phyloP scores from a whole-genome alignment of 805 yeast genomes.

The Candida silvicultrix region DNA sequence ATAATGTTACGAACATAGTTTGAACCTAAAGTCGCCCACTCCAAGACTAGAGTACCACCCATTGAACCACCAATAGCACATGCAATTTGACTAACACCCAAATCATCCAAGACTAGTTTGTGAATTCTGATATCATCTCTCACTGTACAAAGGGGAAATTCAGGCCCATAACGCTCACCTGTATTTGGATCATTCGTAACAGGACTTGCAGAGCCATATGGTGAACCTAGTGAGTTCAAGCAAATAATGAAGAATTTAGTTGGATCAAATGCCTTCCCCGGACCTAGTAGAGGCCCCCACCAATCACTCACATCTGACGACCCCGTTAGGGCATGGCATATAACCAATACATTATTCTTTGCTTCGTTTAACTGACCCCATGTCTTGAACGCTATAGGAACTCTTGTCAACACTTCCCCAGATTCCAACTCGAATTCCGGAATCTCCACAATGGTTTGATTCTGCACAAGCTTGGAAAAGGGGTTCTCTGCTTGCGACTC shows the following conservation, averaged over 20 bases:
- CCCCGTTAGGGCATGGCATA: slow-evolving; percentile 94
- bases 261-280: slow-evolving; percentile 86
- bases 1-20: slow-evolving; percentile 66
- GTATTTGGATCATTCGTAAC: slow-evolving; percentile 74
- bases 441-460: slow-evolving; percentile 72
- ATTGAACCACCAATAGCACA: slow-evolving; percentile 93
- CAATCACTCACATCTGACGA: slow-evolving; percentile 93
- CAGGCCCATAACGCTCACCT: slow-evolving; percentile 81
- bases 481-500: slow-evolving; percentile 51
- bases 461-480: slow-evolving; percentile 60
- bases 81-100: slow-evolving; percentile 77
- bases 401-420: slow-evolving; percentile 63
- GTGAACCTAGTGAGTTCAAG: slow-evolving; percentile 90
- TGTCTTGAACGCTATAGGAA: slow-evolving; percentile 92
- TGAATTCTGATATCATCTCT: slow-evolving; percentile 88
- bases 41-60: slow-evolving; percentile 97
- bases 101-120: slow-evolving; percentile 63
- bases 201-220: slow-evolving; percentile 94
- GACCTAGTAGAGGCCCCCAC: slow-evolving; percentile 97
- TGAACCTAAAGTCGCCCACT: slow-evolving; percentile 69
- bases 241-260: slow-evolving; percentile 81
- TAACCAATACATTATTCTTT: slow-evolving; percentile 76
- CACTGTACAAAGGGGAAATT: slow-evolving; percentile 90
- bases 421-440: slow-evolving; percentile 76
- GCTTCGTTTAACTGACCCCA: slow-evolving; percentile 82